A percentile compares a stretch with the other conserved stretches of the same genome.
Conservation (phyloP, 2,329 filamentous ascomycete genomes). For the Gnomoniopsis sp. region DNA sequence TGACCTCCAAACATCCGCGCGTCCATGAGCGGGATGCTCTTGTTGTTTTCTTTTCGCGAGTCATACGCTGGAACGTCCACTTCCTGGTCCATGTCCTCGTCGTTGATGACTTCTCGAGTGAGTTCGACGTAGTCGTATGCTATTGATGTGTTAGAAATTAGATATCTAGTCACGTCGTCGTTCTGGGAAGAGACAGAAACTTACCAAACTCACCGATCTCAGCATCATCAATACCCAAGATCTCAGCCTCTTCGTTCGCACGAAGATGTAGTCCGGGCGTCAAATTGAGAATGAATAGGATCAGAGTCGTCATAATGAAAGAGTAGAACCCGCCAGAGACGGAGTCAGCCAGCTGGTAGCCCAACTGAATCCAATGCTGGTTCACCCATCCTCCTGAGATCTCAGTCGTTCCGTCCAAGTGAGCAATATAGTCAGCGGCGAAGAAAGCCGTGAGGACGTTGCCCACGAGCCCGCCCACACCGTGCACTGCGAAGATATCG, state of each 20-base stretch:
- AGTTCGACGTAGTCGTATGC: constrained; percentile 94
- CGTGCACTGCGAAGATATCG: constrained; percentile 85
- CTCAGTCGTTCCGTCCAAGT: constrained; percentile 65
- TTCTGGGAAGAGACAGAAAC: not conserved
- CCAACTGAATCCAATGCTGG: constrained; percentile 78
- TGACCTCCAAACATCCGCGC: constrained; percentile 34
- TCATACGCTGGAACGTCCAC: constrained; percentile 15
- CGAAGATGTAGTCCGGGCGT: constrained; percentile 74
- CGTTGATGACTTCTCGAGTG: constrained; percentile 57
- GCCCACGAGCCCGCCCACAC: constrained; percentile 72
- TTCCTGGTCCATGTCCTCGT: constrained; percentile 17
- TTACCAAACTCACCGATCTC: constrained; percentile 78
- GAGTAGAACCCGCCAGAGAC: constrained; percentile 73
- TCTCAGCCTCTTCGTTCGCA: constrained; percentile 72
- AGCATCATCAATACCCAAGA: constrained; percentile 81
- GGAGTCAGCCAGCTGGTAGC: constrained; percentile 80
- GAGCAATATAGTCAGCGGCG: constrained; percentile 79
- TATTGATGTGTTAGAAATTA: not conserved
- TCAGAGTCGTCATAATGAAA: constrained; percentile 72
- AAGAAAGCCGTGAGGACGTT: constrained; percentile 81
- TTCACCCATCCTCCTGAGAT: constrained; percentile 82
- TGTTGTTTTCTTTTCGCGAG: constrained; percentile 45
- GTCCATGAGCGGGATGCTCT: constrained; percentile 46
- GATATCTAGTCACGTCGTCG: not conserved
- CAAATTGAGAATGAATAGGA: constrained; percentile 76